A percentile compares a stretch with the other conserved stretches of the same genome.
phyloP scores from a whole-genome alignment of 352 stramenopile species.

The Vaucheria bursata region DNA sequence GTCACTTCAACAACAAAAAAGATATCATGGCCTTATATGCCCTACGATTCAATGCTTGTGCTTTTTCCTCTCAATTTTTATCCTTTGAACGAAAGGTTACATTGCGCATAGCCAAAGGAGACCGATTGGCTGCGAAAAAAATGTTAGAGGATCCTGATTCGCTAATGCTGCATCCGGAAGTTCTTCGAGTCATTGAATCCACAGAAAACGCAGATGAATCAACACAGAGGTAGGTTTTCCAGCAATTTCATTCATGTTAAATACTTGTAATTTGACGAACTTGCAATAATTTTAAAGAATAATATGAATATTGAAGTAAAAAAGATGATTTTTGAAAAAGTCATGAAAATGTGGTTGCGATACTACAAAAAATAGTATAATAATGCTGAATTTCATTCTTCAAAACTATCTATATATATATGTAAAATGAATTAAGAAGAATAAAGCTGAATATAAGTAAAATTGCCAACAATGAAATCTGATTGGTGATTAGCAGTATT shows the following conservation, averaged over 20 bases:
- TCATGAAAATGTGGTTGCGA: too few relatives aligned
- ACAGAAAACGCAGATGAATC: background rate
- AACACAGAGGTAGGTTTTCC: background rate
- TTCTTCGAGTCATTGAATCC: constrained; percentile 41
- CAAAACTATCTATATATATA: too few relatives aligned
- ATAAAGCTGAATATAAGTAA: too few relatives aligned
- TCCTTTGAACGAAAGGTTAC: constrained; percentile 49
- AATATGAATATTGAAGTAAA: too few relatives aligned
- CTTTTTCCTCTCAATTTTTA: constrained; percentile 1
- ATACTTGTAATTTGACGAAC: background rate
- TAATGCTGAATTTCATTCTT: too few relatives aligned
- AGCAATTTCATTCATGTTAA: background rate
- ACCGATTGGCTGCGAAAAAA: constrained; percentile 57
- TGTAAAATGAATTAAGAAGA: too few relatives aligned
- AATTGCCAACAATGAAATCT: too few relatives aligned
- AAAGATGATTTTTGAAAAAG: too few relatives aligned
- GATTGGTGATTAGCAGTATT: too few relatives aligned
- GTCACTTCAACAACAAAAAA: background rate
- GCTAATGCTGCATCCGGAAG: constrained; percentile 61
- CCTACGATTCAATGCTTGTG: background rate
- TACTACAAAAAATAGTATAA: too few relatives aligned
- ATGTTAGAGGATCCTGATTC: constrained; percentile 65
- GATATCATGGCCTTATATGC: background rate
- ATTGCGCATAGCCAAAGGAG: constrained; percentile 60
- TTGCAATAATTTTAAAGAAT: background rate